Percentiles rank a stretch among this genome's conserved stretches.
Evolutionary conservation across 2,329 filamentous ascomycete species (phyloP).

Genomic region (Celoporthe dispersa): DNA sequence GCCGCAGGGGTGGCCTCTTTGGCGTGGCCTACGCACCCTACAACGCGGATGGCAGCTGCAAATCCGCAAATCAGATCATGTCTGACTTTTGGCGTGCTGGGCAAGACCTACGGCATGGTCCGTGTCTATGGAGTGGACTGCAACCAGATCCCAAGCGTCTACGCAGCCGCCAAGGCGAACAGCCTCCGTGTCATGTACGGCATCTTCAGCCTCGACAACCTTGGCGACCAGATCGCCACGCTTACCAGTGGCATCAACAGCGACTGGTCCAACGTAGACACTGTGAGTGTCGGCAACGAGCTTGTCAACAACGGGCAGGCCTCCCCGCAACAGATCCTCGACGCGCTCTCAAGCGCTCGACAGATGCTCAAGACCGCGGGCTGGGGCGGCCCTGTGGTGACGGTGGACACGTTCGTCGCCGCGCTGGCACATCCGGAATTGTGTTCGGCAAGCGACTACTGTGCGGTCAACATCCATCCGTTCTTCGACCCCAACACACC

Average conservation of each 20-base stretch:
- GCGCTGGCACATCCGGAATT: constrained; percentile 69
- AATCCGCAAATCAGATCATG: constrained; percentile 64
- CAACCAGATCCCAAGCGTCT: constrained; percentile 67
- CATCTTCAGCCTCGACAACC: constrained; percentile 65
- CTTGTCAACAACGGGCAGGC: constrained; percentile 68
- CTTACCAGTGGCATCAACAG: constrained; percentile 63
- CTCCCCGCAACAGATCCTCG: constrained; percentile 57
- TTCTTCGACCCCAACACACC: constrained; percentile 74
- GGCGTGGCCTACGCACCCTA: constrained; percentile 57
- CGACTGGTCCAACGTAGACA: constrained; percentile 72
- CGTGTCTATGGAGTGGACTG: constrained; percentile 84
- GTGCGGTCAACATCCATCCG: constrained; percentile 79
- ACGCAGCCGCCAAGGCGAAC: constrained; percentile 65
- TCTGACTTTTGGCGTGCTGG: constrained; percentile 65
- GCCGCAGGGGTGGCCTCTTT: constrained; percentile 35
- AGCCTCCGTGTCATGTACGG: constrained; percentile 76
- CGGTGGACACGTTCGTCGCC: constrained; percentile 78
- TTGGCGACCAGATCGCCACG: constrained; percentile 60
- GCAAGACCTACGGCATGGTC: constrained; percentile 61
- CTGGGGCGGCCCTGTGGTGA: constrained; percentile 74
- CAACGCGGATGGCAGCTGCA: constrained; percentile 64
- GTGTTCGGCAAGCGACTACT: constrained; percentile 76
- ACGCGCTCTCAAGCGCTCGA: constrained; percentile 62
- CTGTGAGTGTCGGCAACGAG: constrained; percentile 81
- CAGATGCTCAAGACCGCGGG: constrained; percentile 62